Base-by-base conservation (phyloP, 495 filamentous ascomycete genomes). In the Aspergillus bridgeri region DNA sequence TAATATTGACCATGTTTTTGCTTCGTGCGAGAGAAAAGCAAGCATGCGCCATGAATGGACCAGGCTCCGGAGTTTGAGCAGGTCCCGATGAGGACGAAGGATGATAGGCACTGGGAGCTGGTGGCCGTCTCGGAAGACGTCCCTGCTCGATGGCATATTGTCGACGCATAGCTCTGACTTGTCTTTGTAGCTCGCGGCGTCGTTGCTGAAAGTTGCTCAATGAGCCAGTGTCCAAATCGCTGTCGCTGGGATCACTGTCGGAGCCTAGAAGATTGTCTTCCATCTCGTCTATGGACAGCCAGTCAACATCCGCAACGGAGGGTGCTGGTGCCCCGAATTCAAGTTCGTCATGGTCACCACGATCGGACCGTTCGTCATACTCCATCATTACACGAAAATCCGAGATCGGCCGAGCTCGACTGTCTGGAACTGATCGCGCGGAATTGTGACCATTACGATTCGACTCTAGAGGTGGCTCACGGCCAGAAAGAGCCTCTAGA, bases 1-100 rank as follows among this genome's bases (percentile, higher is more conserved):
- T 86, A 60, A 98, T 85, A 60, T 85, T 91, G 66, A 91, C 90
- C 72, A 86, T 91, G 74, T 84, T 91, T 74, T 91, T 91, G 59
- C 86, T 78, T 64, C 81, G 83, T 64, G 86, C 83, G 56, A 94
- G 95, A 66, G 87, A 88, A 74, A 95, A 96, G 24, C 70, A 80
- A 5, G 90, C 89, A 73, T 89, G 83, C 3, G 89, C 89, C 54
- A 79, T 80, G 75, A 92, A 71, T 13, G 85, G 79, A 56, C 86
- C 83, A 15, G 69, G 66, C 5, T 73, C 75, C 52, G 58, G 21
- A 33, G 25, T 54, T 15, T 19, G 48, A 54, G 3, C 48, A 47
- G 23, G 33, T 33, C 20, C 60, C 27, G 33, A 44, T 15, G 58
- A 56, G 19, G 65, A 60, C 21, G 60, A 55, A 9, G 70, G 66